Conservation (phyloP, 2,329 filamentous ascomycete genomes). For the Colletotrichum falcatum region DNA sequence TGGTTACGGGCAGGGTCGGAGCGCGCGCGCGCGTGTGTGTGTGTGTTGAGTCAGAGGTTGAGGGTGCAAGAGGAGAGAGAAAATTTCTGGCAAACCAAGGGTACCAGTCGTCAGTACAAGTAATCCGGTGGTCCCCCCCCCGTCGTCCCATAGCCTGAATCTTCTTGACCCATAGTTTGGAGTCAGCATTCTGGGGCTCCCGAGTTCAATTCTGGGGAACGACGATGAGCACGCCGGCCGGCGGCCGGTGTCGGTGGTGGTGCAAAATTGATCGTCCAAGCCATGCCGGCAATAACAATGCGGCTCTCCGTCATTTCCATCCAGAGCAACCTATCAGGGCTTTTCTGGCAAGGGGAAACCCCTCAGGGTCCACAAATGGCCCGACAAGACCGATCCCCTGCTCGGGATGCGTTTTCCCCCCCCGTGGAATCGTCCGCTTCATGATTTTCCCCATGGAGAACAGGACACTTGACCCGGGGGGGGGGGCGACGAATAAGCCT, state of each 20-base stretch:
- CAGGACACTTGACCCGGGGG: background rate
- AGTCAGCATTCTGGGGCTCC: slow-evolving; percentile 1
- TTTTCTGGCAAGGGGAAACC: background rate
- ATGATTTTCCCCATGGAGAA: slow-evolving; percentile 10
- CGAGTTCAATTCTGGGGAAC: background rate
- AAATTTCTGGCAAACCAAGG: background rate
- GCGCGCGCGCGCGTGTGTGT: too few species aligned
- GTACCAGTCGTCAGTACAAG: background rate
- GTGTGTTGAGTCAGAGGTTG: background rate
- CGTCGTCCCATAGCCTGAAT: slow-evolving; percentile 22
- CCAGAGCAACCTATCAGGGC: background rate
- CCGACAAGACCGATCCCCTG: background rate
- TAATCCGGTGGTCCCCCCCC: background rate
- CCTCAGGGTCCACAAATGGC: background rate
- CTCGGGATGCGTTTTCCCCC: slow-evolving; percentile 2
- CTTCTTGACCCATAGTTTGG: slow-evolving; percentile 1
- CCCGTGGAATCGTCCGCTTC: slow-evolving; percentile 1
- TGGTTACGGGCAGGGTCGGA: background rate
- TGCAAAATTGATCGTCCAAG: background rate
- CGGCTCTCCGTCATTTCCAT: slow-evolving; percentile 2
- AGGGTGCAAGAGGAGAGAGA: background rate
- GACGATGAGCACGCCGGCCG: background rate
- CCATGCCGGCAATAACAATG: background rate
- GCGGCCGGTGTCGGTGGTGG: background rate
- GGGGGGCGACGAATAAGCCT: background rate